These are phyloP conservation scores for Oryza glaberrima DNA, from an alignment of 176 grass and related monocot genomes.

Conservation along the genomic window DNA sequence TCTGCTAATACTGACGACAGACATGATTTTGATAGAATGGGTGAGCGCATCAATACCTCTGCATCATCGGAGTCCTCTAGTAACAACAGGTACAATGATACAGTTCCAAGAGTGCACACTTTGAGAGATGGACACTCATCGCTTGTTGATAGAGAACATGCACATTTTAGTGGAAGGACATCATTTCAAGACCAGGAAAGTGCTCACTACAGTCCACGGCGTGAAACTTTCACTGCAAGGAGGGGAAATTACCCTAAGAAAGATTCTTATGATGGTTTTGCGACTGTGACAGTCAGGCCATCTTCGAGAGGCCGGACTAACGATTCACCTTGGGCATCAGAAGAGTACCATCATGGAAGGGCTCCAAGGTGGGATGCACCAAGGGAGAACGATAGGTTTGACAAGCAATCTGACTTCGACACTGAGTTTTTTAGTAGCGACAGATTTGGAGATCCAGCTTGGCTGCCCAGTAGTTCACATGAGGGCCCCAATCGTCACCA, in stretches of 20 bases:
- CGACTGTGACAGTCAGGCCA: slow-evolving; percentile 36
- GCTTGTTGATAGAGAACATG: slow-evolving; percentile 66
- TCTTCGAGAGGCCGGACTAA: slow-evolving; percentile 48
- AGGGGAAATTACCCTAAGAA: slow-evolving; percentile 64
- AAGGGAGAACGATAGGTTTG: slow-evolving; percentile 64
- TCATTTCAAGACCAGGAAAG: slow-evolving; percentile 63
- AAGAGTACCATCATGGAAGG: slow-evolving; percentile 59
- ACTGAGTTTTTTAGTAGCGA: slow-evolving; percentile 58
- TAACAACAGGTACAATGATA: slow-evolving; percentile 61
- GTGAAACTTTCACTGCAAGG: slow-evolving; percentile 53
- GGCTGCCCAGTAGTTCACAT: slow-evolving; percentile 58
- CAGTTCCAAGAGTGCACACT: slow-evolving; percentile 53
- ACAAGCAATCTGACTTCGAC: slow-evolving; percentile 63
- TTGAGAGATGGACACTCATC: slow-evolving; percentile 51
- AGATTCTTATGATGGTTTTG: slow-evolving; percentile 61
- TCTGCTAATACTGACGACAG: slow-evolving; percentile 50
- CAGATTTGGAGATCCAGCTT: slow-evolving; percentile 73
- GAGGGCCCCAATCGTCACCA: slow-evolving; percentile 59
- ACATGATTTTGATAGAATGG: slow-evolving; percentile 59
- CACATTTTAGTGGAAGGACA: slow-evolving; percentile 47
- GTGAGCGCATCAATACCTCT: slow-evolving; percentile 60
- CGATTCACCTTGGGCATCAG: slow-evolving; percentile 51
- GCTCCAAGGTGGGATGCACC: slow-evolving; percentile 65
- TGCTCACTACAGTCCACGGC: slow-evolving; percentile 44
- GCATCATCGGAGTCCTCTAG: slow-evolving; percentile 58